Base-by-base conservation (phyloP, 78 protist genomes). In the Dictyostelium purpureum region DNA sequence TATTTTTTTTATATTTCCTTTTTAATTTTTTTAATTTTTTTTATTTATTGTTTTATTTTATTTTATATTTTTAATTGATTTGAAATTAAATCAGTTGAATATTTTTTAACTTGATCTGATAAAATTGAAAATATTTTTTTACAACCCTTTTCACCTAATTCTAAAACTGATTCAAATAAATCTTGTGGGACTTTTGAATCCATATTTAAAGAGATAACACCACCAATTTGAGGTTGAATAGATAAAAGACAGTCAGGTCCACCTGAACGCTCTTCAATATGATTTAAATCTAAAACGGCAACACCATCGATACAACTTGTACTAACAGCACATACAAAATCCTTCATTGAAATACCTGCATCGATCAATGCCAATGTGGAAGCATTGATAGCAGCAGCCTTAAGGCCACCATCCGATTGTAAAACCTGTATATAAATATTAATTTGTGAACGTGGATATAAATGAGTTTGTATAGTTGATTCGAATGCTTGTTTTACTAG, bases 361-460 rank as follows among this genome's bases (percentile, higher is more conserved):
- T 98, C 98, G 1, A 97, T 80, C 42, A 98, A 77, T 1, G 99
- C 99, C 33, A 98, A 94, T 10, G 98, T 89, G 0, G 97, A 94
- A 0, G 99, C 99, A 14, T 98, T 98, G 43, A 98, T 77, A 19
- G 90, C 28, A 0, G 97, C 97, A 5, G 94, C 24, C 9, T 80
- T 82, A 6, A 82, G 14, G 26, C 97, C 98, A 4, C 99, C 99
- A n/a, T 98, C 99, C 2, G 98, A 73, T 63, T 98, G 99, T 28
- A 98, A 61, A 3, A 98, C 97, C 11, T 96, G 97, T 19, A 98
- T 49, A 59, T 31, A 93, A 12, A 98, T 90, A 57, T 88, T 94
- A 33, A 98, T 97, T 37, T 97, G 97, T 6, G 99, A 95, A 12
- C 97, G 59, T 0, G 99, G 99, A 37, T 75, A 93, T 38, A 96